phyloP scores from a whole-genome alignment of 2,329 filamentous ascomycete genomes.

The Lizonia empirigonia region DNA sequence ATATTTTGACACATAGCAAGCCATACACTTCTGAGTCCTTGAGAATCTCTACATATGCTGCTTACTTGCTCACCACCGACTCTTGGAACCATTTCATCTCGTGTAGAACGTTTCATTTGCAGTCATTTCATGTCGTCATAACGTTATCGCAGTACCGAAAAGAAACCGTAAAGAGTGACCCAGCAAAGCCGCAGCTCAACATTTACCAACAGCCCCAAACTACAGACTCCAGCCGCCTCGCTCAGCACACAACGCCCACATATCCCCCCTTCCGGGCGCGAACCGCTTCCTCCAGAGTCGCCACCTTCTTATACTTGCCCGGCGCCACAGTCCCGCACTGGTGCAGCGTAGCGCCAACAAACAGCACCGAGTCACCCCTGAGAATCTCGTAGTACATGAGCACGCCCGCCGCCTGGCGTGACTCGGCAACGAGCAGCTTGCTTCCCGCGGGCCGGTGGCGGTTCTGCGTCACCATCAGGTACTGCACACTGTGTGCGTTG shows the following conservation, averaged over 20 bases:
- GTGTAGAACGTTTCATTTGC: too few relatives aligned
- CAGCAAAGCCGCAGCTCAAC: too few relatives aligned
- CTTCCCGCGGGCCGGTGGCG: slow-evolving; percentile 4
- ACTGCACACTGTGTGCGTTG: slow-evolving; percentile 18
- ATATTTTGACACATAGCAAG: too few relatives aligned
- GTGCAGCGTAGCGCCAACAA: slow-evolving; percentile 27
- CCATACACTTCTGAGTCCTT: too few relatives aligned
- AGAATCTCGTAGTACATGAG: slow-evolving; percentile 31
- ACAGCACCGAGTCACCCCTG: slow-evolving; percentile 26
- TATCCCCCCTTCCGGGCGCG: slow-evolving; percentile 16
- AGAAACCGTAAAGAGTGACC: too few relatives aligned
- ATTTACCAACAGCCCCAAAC: too few relatives aligned
- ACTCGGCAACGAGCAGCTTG: slow-evolving; percentile 31
- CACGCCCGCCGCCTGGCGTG: slow-evolving; percentile 32
- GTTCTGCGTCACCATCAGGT: slow-evolving; percentile 27
- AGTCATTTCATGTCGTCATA: too few relatives aligned
- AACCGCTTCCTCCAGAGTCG: slow-evolving; percentile 24
- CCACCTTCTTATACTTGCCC: slow-evolving; percentile 25
- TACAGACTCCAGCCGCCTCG: too few relatives aligned
- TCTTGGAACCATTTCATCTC: too few relatives aligned
- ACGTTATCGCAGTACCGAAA: too few relatives aligned
- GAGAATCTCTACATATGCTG: too few relatives aligned
- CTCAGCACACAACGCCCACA: slow-evolving; percentile 27
- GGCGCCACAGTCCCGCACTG: slow-evolving; percentile 9
- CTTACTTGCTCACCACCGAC: too few relatives aligned